Evolutionary conservation across 495 filamentous ascomycete genomes (phyloP), one percentile per base, ranked within the genome.

Genomic region (Cudoniella acicularis): DNA sequence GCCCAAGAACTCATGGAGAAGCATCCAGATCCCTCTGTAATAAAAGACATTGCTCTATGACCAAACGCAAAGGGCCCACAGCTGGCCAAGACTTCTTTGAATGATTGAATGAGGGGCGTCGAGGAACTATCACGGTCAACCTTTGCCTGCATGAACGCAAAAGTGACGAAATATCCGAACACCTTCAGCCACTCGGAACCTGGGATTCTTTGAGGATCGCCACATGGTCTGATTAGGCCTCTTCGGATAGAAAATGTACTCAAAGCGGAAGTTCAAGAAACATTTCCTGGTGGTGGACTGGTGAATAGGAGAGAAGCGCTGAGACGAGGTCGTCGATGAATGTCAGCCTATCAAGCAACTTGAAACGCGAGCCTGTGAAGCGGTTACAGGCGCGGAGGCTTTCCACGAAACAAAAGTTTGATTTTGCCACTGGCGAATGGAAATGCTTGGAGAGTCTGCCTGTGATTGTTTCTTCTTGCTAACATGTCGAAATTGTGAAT

Each of bases 81-180:
- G 9, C 23, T 40, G 42, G 40, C 40, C 36, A 45, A 16, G 10
- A 42, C 36, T 26, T 55, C 2, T 13, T 20, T 24, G 41, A 26
- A 45, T 22, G 52, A 55, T 55, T 55, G 52, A 55, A 46, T 21
- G 52, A 45, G 52, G 45, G 52, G 36, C 40, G 16, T 55, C 41
- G 52, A 6, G 26, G 52, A 43, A 21, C 21, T 20, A 26, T 25
- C 17, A 21, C 6, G 8, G 1, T 24, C 50, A n/a, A 3, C 3
- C 6, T 4, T 6, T 41, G 23, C 52, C 52, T 43, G 52, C 36
- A 21, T 40, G 21, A 20, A 46, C 8, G 52, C n/a, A n/a, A n/a
- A n/a, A n/a, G n/a, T 55, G 52, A 55, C n/a, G 3, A 24, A 40
- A 3, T 36, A 4, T 36, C 30, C 30, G 30, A 36, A 13, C 30